These are phyloP conservation scores for Ustilago loliicola DNA, from an alignment of 1,284 basidiomycete species.

Conservation along the genomic window DNA sequence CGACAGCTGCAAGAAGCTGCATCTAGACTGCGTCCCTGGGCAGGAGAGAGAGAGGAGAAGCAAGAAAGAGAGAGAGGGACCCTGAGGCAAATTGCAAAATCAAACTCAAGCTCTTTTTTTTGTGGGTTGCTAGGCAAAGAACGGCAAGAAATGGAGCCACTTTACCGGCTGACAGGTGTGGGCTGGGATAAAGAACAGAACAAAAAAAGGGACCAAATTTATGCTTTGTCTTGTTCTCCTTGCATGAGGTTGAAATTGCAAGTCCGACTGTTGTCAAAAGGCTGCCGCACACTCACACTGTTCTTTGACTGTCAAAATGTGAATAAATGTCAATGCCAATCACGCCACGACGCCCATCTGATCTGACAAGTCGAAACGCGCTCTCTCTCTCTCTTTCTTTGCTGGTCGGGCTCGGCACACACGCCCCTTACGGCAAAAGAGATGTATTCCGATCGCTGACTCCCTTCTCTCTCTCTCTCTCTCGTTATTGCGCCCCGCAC, in stretches of 20 bases:
- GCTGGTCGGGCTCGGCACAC: background rate
- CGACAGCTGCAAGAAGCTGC: background rate
- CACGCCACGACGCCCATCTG: constrained; percentile 1
- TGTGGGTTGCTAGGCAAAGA: too few species aligned
- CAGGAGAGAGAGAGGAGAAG: too few species aligned
- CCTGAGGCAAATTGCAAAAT: too few species aligned
- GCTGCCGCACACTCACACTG: background rate
- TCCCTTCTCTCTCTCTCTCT: background rate
- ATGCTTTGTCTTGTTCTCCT: constrained; percentile 11
- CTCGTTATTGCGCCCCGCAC: constrained; percentile 1
- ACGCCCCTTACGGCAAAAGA: background rate
- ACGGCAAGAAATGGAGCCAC: background rate
- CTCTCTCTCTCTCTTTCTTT: background rate
- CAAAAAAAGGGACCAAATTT: background rate
- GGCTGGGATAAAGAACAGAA: too few species aligned
- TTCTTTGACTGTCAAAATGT: background rate
- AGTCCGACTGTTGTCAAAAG: constrained; percentile 3
- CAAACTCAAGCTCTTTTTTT: too few species aligned
- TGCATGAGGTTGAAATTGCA: constrained; percentile 19
- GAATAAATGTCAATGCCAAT: background rate
- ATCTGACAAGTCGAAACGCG: constrained; percentile 1
- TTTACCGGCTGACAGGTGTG: background rate
- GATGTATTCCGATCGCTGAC: background rate
- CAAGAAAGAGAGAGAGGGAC: too few species aligned
- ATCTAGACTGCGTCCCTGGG: background rate